phyloP scores from a whole-genome alignment of 768 basidiomycete genomes.

The Lentinus brumalis region DNA sequence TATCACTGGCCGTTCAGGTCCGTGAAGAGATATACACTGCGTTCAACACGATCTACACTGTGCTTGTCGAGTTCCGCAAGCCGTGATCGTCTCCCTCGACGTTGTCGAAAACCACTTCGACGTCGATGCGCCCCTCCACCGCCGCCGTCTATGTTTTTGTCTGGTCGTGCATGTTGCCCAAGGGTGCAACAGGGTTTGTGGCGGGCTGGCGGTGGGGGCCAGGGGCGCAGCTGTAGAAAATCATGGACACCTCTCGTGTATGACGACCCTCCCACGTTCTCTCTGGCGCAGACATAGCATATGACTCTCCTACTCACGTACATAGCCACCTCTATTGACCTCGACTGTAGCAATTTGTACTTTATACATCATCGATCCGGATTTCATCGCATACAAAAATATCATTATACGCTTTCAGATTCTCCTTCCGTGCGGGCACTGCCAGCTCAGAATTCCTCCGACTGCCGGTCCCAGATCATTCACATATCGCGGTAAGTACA shows the following conservation, averaged over 20 bases:
- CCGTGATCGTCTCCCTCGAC: conserved; percentile 46
- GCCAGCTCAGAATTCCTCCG: too few species aligned
- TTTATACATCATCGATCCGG: conserved; percentile 8
- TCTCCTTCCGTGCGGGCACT: too few species aligned
- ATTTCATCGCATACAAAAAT: conserved; percentile 5
- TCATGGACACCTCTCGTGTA: conserved; percentile 28
- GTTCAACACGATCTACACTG: conserved; percentile 99
- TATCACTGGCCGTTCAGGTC: conserved; percentile 60
- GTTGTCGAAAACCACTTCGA: not conserved
- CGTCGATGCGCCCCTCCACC: conserved; percentile 10
- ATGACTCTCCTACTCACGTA: conserved; percentile 14
- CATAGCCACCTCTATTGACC: conserved; percentile 16
- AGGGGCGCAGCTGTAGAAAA: conserved; percentile 14
- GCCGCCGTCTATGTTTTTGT: conserved; percentile 5
- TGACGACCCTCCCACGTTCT: conserved; percentile 18
- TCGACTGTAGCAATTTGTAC: conserved; percentile 21
- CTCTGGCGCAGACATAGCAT: conserved; percentile 14
- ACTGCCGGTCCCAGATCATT: too few species aligned
- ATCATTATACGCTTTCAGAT: conserved; percentile 4
- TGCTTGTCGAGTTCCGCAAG: conserved; percentile 93
- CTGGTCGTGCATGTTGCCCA: conserved; percentile 9
- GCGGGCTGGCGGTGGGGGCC: conserved; percentile 12
- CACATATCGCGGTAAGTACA: too few species aligned
- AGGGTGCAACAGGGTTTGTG: conserved; percentile 10
- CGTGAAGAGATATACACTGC: conserved; percentile 99